Percentiles rank a stretch among this genome's conserved stretches.
Conservation (phyloP, 495 filamentous ascomycete genomes). For the Daldinia loculata region DNA sequence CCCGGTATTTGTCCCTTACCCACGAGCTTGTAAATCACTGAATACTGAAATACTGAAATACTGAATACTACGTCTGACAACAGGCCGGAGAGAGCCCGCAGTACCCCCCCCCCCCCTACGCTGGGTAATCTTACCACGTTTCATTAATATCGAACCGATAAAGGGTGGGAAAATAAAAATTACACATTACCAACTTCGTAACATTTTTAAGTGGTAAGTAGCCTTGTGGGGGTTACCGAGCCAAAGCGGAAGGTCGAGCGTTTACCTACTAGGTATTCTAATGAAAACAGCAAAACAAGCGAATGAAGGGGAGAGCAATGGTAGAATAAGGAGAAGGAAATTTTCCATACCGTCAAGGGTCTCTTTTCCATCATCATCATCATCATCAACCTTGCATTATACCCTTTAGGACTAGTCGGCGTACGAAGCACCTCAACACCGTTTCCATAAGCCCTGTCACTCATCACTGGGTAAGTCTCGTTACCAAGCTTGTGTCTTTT, state of each 20-base stretch:
- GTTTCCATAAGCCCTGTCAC: constrained; percentile 12
- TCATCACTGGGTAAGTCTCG: constrained; percentile 10
- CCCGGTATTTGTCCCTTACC: constrained; percentile 7
- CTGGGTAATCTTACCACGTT: constrained; percentile 26
- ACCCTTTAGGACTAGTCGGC: constrained; percentile 14
- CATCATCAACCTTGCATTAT: constrained; percentile 29
- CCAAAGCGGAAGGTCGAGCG: constrained; percentile 43
- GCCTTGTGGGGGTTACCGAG: constrained; percentile 36
- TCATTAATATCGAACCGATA: constrained; percentile 24
- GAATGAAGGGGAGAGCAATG: neutral
- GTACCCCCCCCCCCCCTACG: constrained; percentile 4
- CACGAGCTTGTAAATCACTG: neutral
- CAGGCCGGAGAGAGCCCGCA: constrained; percentile 17
- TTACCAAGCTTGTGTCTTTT: neutral
- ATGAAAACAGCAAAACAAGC: constrained; percentile 10
- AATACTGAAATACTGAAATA: neutral
- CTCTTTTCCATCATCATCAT: constrained; percentile 26
- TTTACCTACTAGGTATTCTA: constrained; percentile 17
- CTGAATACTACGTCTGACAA: constrained; percentile 29
- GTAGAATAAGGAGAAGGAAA: neutral
- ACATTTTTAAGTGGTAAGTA: constrained; percentile 19
- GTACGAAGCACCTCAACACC: constrained; percentile 8
- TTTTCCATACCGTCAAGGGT: constrained; percentile 13
- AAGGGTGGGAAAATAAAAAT: constrained; percentile 2
- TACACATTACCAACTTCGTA: constrained; percentile 26